Conservation (phyloP, 2,329 filamentous ascomycete species). For the Aspergillus vadensis region DNA sequence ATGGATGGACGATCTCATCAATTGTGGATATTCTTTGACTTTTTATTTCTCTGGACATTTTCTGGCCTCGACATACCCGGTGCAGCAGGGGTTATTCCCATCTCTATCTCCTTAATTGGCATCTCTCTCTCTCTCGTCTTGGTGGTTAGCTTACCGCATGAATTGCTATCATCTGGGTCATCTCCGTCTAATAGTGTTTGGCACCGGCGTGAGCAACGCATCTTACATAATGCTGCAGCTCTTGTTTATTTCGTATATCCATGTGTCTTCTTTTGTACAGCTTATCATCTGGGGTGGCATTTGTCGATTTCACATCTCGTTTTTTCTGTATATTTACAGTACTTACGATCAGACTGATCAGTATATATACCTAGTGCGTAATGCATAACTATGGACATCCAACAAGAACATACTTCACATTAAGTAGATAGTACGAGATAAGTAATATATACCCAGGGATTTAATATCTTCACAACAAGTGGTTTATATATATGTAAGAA, state of each 20-base stretch:
- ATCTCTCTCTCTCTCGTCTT: not conserved
- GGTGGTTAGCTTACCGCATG: not conserved
- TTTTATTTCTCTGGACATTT: not conserved
- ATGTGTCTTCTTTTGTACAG: not conserved
- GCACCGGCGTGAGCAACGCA: not conserved
- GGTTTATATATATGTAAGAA: too few species aligned
- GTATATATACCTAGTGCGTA: not conserved
- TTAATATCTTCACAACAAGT: too few species aligned
- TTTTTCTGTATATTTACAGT: not conserved
- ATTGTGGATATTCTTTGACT: not conserved
- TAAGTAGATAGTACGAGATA: too few species aligned
- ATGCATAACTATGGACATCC: not conserved
- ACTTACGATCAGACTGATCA: not conserved
- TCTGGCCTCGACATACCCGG: not conserved
- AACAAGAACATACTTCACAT: too few species aligned
- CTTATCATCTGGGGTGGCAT: not conserved
- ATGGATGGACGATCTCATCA: slow-evolving; percentile 6
- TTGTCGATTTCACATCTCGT: not conserved
- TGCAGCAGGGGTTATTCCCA: not conserved
- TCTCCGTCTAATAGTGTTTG: not conserved
- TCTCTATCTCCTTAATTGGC: not conserved
- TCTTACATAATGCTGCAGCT: not conserved
- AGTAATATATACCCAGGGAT: too few species aligned
- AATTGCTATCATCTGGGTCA: not conserved
- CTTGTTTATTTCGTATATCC: not conserved